These are phyloP conservation scores for Lithospermum erythrorhizon DNA, from an alignment of 257 asterid species.

Conservation along the genomic window DNA sequence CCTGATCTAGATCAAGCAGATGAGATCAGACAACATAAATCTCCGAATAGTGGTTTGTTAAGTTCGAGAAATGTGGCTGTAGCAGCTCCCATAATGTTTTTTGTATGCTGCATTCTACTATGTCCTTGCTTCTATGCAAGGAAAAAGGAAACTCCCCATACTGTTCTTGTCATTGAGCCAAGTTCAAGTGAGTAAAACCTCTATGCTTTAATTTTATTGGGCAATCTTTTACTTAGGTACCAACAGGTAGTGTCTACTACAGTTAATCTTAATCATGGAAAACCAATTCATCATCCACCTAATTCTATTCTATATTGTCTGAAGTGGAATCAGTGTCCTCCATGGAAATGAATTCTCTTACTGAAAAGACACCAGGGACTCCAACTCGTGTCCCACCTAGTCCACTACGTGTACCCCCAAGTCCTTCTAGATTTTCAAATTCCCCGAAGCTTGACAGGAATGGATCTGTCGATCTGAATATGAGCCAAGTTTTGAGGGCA, in stretches of 20 bases:
- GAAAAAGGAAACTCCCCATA: conserved; percentile 42
- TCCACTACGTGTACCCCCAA: conserved; percentile 29
- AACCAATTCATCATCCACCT: conserved; percentile 4
- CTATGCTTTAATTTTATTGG: neutral
- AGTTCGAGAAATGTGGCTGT: conserved; percentile 44
- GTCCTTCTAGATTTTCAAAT: conserved; percentile 93
- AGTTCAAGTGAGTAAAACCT: conserved; percentile 57
- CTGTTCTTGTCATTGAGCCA: conserved; percentile 57
- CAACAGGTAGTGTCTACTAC: too few species aligned
- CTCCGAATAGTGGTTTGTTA: conserved; percentile 4
- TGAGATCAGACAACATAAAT: too few species aligned
- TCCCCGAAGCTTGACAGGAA: conserved; percentile 78
- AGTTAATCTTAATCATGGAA: neutral
- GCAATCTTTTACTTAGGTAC: neutral
- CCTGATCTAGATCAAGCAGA: conserved; percentile 15
- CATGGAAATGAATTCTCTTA: conserved; percentile 8
- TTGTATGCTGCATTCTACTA: conserved; percentile 52
- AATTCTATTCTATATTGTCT: conserved; percentile 10
- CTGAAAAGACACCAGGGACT: conserved; percentile 9
- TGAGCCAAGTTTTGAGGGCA: conserved; percentile 60
- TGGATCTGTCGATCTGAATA: conserved; percentile 72
- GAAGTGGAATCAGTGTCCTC: conserved; percentile 14
- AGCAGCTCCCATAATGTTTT: conserved; percentile 58
- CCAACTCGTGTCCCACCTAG: conserved; percentile 2
- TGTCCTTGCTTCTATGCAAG: conserved; percentile 90